A percentile compares a stretch with the other conserved stretches of the same genome.
phyloP scores from a whole-genome alignment of 208 protist genomes.

The Trypanosoma avium region DNA sequence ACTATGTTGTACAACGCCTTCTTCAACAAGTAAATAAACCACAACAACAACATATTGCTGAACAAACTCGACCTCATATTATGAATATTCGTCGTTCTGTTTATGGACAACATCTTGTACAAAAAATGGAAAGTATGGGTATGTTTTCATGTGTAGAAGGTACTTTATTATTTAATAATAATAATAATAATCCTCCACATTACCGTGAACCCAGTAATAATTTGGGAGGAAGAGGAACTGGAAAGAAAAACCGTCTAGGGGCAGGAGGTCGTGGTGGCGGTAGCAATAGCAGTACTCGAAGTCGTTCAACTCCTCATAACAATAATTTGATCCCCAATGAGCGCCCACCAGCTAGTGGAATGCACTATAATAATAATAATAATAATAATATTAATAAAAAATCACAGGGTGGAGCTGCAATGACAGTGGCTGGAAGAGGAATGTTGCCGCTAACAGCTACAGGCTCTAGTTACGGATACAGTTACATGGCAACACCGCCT shows the following conservation, averaged over 20 bases:
- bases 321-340: neutral
- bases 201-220: constrained; percentile 7
- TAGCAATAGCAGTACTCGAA: too few relatives aligned
- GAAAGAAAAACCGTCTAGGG: constrained; percentile 15
- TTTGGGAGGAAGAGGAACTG: neutral
- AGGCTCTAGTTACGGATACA: constrained; percentile 17
- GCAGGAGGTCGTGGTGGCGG: neutral
- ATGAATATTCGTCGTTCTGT: constrained; percentile 50
- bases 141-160: constrained; percentile 35
- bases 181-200: neutral
- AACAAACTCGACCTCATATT: constrained; percentile 52
- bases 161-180: too few relatives aligned
- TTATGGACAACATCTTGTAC: constrained; percentile 75
- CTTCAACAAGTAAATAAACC: constrained; percentile 66
- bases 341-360: neutral
- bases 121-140: constrained; percentile 69
- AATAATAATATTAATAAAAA: too few relatives aligned
- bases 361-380: constrained; percentile 4
- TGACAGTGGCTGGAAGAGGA: constrained; percentile 4
- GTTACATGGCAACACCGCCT: constrained; percentile 10
- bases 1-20: constrained; percentile 98
- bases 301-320: neutral
- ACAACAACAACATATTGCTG: constrained; percentile 58
- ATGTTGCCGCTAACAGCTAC: constrained; percentile 5
- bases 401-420: neutral